phyloP scores from a whole-genome alignment of 805 yeast genomes.

The Blastobotrys peoriensis region DNA sequence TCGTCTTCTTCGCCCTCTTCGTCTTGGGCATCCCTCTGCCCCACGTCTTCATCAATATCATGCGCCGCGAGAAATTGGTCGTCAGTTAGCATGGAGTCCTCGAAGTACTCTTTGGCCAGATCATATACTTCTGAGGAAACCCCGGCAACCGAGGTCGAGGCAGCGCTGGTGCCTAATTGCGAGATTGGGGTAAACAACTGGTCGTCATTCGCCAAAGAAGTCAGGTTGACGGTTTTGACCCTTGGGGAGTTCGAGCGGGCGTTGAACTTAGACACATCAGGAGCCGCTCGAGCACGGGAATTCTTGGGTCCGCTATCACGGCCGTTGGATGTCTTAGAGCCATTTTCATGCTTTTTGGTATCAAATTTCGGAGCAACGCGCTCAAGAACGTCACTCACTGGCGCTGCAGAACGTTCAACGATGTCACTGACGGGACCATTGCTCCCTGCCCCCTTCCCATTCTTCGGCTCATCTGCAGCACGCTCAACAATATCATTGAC shows the following conservation, averaged over 20 bases:
- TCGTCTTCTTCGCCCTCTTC: constrained; percentile 19
- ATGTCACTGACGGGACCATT: constrained; percentile 1
- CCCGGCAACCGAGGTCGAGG: neutral
- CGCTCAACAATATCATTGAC: constrained; percentile 13
- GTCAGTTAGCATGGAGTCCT: constrained; percentile 16
- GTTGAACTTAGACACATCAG: no score
- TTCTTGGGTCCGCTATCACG: no score
- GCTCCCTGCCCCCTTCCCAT: neutral
- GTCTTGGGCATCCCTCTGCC: constrained; percentile 14
- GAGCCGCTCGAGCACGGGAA: no score
- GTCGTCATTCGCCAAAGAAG: neutral
- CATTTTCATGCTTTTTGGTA: no score
- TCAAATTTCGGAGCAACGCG: no score
- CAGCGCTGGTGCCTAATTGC: neutral
- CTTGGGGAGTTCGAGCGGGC: neutral
- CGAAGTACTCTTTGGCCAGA: constrained; percentile 16
- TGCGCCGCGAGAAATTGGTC: constrained; percentile 21
- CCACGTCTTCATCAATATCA: no score
- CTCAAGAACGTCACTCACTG: no score
- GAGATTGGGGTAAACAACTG: neutral
- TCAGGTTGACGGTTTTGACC: neutral
- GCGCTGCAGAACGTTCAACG: no score
- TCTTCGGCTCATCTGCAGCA: neutral
- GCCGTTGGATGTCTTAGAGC: no score
- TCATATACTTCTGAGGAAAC: constrained; percentile 39